phyloP scores from a whole-genome alignment of 805 yeast genomes.

The Phaffomyces opuntiae region DNA sequence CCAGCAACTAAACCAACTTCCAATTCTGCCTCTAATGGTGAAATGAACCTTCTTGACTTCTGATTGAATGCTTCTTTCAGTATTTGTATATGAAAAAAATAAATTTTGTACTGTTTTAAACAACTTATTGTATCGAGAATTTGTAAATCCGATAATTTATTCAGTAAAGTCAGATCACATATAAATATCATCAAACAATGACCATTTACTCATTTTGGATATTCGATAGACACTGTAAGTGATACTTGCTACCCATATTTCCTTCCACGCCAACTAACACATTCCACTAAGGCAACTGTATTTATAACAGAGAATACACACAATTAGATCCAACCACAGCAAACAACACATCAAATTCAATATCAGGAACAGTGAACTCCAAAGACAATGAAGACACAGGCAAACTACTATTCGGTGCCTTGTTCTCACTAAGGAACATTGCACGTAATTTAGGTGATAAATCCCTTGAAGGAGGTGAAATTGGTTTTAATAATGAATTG shows the following conservation, averaged over 20 bases:
- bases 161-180: neutral
- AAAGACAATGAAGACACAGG: conserved; percentile 63
- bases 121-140: neutral
- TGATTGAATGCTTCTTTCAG: neutral
- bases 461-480: conserved; percentile 15
- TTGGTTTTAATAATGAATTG: conserved; percentile 21
- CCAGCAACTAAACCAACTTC: neutral
- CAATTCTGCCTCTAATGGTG: conserved; percentile 4
- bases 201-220: conserved; percentile 82
- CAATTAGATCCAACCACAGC: conserved; percentile 14
- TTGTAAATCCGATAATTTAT: neutral
- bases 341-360: conserved; percentile 3
- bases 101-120: neutral
- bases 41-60: conserved; percentile 12
- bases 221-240: conserved; percentile 80
- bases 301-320: conserved; percentile 72
- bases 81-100: neutral
- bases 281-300: conserved; percentile 48
- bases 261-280: too few species aligned
- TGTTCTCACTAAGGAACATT: conserved; percentile 72
- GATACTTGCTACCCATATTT: too few species aligned
- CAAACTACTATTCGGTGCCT: conserved; percentile 78
- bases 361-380: conserved; percentile 38
- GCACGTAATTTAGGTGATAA: conserved; percentile 45
- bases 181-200: conserved; percentile 28